Evolutionary conservation across 1,139 yeast genomes (phyloP).

Genomic region (Geotrichum fermentans): DNA sequence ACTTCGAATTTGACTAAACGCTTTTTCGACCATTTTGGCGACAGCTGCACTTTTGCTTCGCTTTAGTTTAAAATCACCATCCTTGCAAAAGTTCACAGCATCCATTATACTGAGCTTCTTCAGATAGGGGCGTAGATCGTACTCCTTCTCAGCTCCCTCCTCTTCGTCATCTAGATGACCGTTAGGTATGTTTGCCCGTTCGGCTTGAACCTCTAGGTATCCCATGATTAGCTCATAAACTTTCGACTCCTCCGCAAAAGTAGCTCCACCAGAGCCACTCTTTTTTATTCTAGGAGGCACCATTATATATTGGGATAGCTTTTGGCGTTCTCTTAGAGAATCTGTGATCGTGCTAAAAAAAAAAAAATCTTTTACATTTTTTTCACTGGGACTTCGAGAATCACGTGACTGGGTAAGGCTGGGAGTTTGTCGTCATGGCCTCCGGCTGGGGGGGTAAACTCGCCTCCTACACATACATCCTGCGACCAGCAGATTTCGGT

Average conservation of each 20-base stretch:
- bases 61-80: slow-evolving; percentile 24
- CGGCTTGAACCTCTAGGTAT: slow-evolving; percentile 24
- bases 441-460: too few relatives aligned
- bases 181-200: slow-evolving; percentile 12
- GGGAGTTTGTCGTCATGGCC: too few relatives aligned
- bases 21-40: slow-evolving; percentile 56
- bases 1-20: slow-evolving; percentile 42
- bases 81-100: slow-evolving; percentile 27
- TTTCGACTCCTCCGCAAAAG: slow-evolving; percentile 18
- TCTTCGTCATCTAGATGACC: slow-evolving; percentile 15
- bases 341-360: neutral
- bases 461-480: too few relatives aligned
- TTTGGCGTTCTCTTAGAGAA: neutral
- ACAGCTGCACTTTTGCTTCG: slow-evolving; percentile 48
- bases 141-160: slow-evolving; percentile 15
- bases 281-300: slow-evolving; percentile 14
- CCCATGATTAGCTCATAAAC: slow-evolving; percentile 27
- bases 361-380: neutral
- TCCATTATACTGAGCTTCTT: slow-evolving; percentile 23
- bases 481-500: too few relatives aligned
- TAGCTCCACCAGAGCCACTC: slow-evolving; percentile 5
- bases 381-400: neutral
- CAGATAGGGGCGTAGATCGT: slow-evolving; percentile 20
- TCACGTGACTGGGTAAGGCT: too few relatives aligned
- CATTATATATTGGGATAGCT: slow-evolving; percentile 2